Base-by-base conservation (phyloP, 2,329 filamentous ascomycete species). In the Cercospora nicotianae region DNA sequence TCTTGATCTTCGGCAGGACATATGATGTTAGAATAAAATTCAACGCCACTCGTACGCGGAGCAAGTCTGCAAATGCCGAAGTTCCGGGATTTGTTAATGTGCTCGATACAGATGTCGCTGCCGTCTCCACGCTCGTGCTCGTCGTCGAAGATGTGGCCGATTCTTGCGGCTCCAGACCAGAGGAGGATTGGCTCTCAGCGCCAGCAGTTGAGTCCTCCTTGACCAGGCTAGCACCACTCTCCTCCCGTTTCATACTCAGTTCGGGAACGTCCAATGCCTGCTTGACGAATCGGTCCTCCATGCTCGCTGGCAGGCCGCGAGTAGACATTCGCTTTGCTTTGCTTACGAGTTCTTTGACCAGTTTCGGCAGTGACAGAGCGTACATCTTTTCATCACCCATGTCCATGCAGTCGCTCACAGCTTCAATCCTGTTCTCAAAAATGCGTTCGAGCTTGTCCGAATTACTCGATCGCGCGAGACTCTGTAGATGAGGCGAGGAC, bases 341-440 rank as follows among this genome's bases (percentile, higher is more conserved):
- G 18, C 79, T 76, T 6, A 94, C 70, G 0, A 98, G 76, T 65
- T 90, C 84, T 1, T 79, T 76, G 6, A 90, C 75, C 0, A 97
- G 85, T 76, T 93, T 96, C 12, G 84, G 81, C 74, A 91, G 86
- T 73, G 85, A 95, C 26, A 96, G 81, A 12, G 93, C 88, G 79
- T 91, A 97, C 91, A 97, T 93, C 64, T 82, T 87, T 78, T 97
- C 92, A 0, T 91, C 91, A 30, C 95, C 91, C n/a, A 95, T 91
- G 36, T 95, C 90, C 10, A 96, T 90, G 0, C 86, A 90, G 74
- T 97, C 93, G 79, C 94, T 96, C 5, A 95, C 84, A 1, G 82
- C 84, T 1, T 83, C 84, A 81, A 96, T 89, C 39, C 92, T 86
- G 3, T 39, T 30, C 45, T 77, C 75, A 20, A 79, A 70, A 5